Evolutionary conservation across 208 protist genomes (phyloP).

Genomic region (Giardia duodenalis): DNA sequence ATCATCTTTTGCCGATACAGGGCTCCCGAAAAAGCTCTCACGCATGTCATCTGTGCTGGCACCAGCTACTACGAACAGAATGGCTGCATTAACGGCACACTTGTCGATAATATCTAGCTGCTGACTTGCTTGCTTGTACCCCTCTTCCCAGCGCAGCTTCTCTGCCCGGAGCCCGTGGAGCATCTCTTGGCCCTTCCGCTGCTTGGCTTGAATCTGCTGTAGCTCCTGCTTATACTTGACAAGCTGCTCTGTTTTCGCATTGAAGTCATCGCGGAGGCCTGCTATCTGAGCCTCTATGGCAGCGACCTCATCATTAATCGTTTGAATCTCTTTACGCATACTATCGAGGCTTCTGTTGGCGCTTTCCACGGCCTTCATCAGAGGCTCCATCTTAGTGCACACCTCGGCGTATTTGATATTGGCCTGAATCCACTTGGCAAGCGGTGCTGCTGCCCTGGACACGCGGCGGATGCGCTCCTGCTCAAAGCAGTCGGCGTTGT

Average conservation of each 20-base stretch:
- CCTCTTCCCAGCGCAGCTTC: background rate
- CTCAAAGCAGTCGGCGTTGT: background rate
- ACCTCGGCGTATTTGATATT: background rate
- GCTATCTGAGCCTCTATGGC: background rate
- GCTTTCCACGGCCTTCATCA: constrained; percentile 15
- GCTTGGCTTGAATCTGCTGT: background rate
- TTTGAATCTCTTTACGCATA: background rate
- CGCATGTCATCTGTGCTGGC: constrained; percentile 13
- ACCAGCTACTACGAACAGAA: constrained; percentile 14
- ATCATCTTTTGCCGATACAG: background rate
- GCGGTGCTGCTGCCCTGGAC: background rate
- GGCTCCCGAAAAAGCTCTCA: background rate
- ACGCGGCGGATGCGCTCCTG: background rate
- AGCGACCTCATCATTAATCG: background rate
- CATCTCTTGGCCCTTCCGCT: background rate
- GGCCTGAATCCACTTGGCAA: constrained; percentile 12
- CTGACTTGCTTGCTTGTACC: background rate
- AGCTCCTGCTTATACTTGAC: constrained; percentile 11
- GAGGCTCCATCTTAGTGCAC: constrained; percentile 13
- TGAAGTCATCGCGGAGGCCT: background rate
- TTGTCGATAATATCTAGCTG: background rate
- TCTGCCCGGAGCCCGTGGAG: background rate
- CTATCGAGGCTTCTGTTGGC: background rate
- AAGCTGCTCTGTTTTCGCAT: background rate
- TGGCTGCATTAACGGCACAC: background rate